Base-by-base conservation (phyloP, 768 basidiomycete genomes). In the Rhodosporidiobolus sp. region DNA sequence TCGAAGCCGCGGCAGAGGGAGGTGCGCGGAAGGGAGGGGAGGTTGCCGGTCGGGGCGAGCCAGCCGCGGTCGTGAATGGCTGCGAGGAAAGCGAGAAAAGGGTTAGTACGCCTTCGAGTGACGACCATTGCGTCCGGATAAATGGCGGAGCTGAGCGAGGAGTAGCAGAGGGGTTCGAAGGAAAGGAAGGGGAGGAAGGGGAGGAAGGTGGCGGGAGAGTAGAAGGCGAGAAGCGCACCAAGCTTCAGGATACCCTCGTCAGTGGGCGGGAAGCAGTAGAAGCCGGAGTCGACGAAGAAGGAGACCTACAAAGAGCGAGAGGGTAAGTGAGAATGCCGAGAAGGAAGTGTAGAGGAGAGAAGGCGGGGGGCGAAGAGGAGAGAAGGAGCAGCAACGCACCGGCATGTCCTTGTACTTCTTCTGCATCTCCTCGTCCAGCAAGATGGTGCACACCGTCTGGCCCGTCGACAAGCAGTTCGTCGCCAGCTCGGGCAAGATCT, bases 61-160 rank as follows among this genome's bases (percentile, higher is more conserved):
- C 88, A 88, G 10, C 95, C 95, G 26, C 86, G 85, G 52, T 83
- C 82, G 80, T 96, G 92, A 50, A 90, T 86, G 4, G 87, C 91
- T 69, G 48, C 32, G n/a, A 38, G n/a, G n/a, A n/a, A n/a, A n/a
- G 20, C 11, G 50, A 20, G 20, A 26, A 4, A 32, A 24, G 53
- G 43, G 58, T 60, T 20, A 30, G 60, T n/a, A n/a, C n/a, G n/a
- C n/a, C n/a, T n/a, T n/a, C n/a, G n/a, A n/a, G n/a, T n/a, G n/a
- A n/a, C n/a, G n/a, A n/a, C n/a, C n/a, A n/a, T n/a, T n/a, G n/a
- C n/a, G n/a, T n/a, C n/a, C n/a, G n/a, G n/a, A n/a, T n/a, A n/a
- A n/a, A n/a, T n/a, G n/a, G n/a, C n/a, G n/a, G n/a, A n/a, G n/a
- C n/a, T n/a, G n/a, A n/a, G n/a, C n/a, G n/a, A n/a, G n/a, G n/a